phyloP scores from a whole-genome alignment of 2,329 filamentous ascomycete genomes.

The Colletotrichum sp. region DNA sequence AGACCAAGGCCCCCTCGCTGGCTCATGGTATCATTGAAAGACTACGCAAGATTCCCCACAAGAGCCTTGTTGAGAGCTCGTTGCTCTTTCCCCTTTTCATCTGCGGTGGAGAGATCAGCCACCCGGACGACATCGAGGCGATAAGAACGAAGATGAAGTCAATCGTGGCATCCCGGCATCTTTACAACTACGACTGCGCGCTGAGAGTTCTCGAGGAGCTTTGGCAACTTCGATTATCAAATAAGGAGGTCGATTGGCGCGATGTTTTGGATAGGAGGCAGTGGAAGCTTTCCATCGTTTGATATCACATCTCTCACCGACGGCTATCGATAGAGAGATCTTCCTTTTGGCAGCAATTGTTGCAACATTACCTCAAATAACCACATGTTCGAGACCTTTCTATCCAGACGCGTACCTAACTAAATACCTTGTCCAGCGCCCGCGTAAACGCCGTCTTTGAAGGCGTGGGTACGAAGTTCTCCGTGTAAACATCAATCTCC shows the following conservation, averaged over 20 bases:
- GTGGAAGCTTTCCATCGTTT: background rate
- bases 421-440: background rate
- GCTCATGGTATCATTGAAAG: background rate
- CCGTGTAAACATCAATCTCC: background rate
- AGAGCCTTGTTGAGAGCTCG: background rate
- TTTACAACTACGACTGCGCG: background rate
- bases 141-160: background rate
- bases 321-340: too few relatives aligned
- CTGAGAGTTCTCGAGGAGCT: background rate
- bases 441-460: background rate
- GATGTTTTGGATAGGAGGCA: background rate
- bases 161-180: background rate
- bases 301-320: rapidly evolving
- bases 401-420: background rate
- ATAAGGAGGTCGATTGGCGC: background rate
- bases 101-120: background rate
- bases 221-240: background rate
- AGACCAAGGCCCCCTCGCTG: background rate
- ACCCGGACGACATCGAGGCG: background rate
- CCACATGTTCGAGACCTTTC: too few relatives aligned
- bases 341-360: too few relatives aligned
- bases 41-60: background rate
- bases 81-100: background rate
- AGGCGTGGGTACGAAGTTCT: background rate
- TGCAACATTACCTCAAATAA: too few relatives aligned